Base-by-base conservation (phyloP, 257 asterid genomes). In the Scutellaria galericulata region DNA sequence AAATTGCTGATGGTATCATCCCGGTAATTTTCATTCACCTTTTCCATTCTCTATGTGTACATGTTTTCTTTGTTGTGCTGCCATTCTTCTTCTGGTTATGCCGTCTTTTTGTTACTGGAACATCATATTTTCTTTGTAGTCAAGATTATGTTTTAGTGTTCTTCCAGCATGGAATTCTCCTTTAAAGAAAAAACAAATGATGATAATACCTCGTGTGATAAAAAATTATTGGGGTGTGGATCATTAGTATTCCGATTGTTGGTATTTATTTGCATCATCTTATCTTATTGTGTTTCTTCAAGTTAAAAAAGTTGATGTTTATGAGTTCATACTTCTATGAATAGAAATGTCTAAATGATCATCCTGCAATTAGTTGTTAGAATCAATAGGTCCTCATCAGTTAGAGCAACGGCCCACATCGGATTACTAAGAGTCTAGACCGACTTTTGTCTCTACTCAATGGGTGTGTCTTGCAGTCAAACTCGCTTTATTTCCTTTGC, bases 1-100 rank as follows among this genome's bases (percentile, higher is more conserved):
- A 84, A 74, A 77, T 93, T 77, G 77, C 79, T 55, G 97, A 93
- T 68, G 94, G 88, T 50, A 65, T 82, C 81, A 88, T 93, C 69
- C 90, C 97, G 64, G 97, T 93, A 93, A 82, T 77, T 73, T 68
- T 86, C 73, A 44, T 64, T 75, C 41, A 53, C 78, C 66, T 63
- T 75, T 61, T 46, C 50, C n/a, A 22, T 42, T 35, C 65, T 69
- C 22, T 40, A 7, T 20, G 35, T 63, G 58, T 48, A 50, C 24
- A 12, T 53, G 9, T 46, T 63, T 8, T 57, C 69, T 41, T 60
- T 60, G 64, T 40, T 31, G 3, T 52, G 41, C 48, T 41, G 24
- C 52, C 37, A 57, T 60, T 73, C n/a, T 47, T 11, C 52, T 47
- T 11, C 52, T 47, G 52, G 14, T 56, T 24, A 9, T 56, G 14